Base-by-base conservation (phyloP, 176 grass and related monocot species). In the Bonia amplexicaulis region DNA sequence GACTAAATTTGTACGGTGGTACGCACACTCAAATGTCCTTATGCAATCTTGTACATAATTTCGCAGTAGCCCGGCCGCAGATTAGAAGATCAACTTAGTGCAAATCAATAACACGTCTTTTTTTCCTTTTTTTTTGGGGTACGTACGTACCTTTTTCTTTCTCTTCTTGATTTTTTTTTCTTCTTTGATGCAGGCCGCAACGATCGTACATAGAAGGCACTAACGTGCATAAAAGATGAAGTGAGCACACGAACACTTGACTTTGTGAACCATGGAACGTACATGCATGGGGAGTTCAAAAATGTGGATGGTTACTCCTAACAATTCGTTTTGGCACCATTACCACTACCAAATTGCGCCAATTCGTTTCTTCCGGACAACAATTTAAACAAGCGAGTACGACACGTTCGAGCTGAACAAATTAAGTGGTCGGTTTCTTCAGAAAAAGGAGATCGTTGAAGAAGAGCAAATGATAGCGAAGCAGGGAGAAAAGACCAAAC, bases 331-430 rank as follows among this genome's bases (percentile, higher is more conserved):
- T 60, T 70, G 39, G 61, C 16, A 23, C 12, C 2, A 67, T 31
- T 85, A 29, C 74, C 64, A 37, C 64, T 60, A 70, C 83, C 74
- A 22, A 70, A 85, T 29, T 52, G 29, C 31, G 16, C n/a, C 59
- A 3, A 0, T 77, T 33, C 55, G 52, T 59, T 75, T 45, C 65
- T 67, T 42, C 3, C 12, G 53, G 40, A 29, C 23, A 78, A 47
- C 10, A 19, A 20, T n/a, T 9, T 9, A 40, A 45, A n/a, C 55
- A 58, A n/a, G 55, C 22, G 4, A n/a, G 47, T 15, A 15, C 1
- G 15, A 49, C 15, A 49, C 47, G 1, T 63, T 25, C 47, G 59
- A 29, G 10, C 3, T 25, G 27, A 49, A 19, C 15, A 74, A 53
- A 69, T n/a, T 22, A n/a, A 33, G 71, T 31, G 26, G 71, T 53